phyloP scores from a whole-genome alignment of 2,329 filamentous ascomycete species.

The Aspergillus sp. region DNA sequence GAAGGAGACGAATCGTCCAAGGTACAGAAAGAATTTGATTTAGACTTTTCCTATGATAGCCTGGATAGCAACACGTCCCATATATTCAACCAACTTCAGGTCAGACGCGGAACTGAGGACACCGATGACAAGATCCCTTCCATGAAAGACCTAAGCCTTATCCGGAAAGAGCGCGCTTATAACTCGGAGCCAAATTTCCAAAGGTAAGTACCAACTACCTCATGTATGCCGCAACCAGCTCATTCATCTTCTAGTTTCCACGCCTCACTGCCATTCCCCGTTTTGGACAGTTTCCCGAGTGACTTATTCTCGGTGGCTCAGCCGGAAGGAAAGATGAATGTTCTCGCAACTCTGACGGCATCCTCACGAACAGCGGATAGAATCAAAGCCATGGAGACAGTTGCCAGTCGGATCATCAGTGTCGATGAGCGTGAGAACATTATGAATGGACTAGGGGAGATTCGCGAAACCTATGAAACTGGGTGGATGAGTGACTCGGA shows the following conservation, averaged over 20 bases:
- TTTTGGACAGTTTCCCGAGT: constrained; percentile 80
- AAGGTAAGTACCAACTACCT: constrained; percentile 22
- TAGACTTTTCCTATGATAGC: constrained; percentile 40
- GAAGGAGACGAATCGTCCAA: constrained; percentile 17
- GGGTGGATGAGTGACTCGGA: constrained; percentile 73
- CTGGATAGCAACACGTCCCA: constrained; percentile 24
- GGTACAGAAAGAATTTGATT: constrained; percentile 32
- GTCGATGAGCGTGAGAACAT: constrained; percentile 81
- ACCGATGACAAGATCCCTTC: constrained; percentile 12
- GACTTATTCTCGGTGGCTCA: constrained; percentile 60
- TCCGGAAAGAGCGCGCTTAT: constrained; percentile 32
- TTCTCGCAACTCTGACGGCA: constrained; percentile 64
- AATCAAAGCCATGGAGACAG: constrained; percentile 64
- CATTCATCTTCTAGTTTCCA: constrained; percentile 28
- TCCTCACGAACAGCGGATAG: constrained; percentile 70
- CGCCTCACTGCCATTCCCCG: constrained; percentile 63
- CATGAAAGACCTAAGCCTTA: constrained; percentile 24
- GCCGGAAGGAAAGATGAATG: constrained; percentile 45
- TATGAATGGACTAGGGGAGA: constrained; percentile 75
- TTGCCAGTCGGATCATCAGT: constrained; percentile 61
- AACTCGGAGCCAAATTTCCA: constrained; percentile 36
- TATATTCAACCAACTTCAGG: constrained; percentile 38
- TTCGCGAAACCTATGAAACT: constrained; percentile 85
- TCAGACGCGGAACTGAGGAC: constrained; percentile 28
- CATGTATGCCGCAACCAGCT: background rate